Conservation (phyloP, 192 early-diverging fungal species). For the Umbelopsis ramanniana region DNA sequence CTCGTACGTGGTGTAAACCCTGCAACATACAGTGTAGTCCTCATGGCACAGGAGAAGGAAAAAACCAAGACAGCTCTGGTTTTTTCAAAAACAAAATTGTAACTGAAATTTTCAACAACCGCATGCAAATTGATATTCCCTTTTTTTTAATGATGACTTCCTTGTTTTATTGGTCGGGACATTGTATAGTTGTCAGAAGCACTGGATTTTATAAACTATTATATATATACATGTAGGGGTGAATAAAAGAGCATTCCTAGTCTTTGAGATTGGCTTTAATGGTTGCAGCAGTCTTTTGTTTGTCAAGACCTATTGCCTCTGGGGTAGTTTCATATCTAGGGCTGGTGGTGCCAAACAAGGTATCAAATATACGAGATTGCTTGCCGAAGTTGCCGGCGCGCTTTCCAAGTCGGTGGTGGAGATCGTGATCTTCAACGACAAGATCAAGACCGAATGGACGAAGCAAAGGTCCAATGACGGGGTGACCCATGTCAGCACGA, state of each 20-base stretch:
- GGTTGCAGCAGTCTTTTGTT: background rate
- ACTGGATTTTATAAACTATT: too few relatives aligned
- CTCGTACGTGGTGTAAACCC: conserved; percentile 80
- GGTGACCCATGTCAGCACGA: conserved; percentile 11
- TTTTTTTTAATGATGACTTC: too few relatives aligned
- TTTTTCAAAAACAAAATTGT: background rate
- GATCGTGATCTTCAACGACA: conserved; percentile 20
- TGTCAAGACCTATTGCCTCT: conserved; percentile 9
- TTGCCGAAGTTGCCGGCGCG: conserved; percentile 22
- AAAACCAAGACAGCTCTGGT: background rate
- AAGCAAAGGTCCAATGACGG: background rate
- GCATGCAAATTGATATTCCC: too few relatives aligned
- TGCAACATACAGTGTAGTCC: conserved; percentile 78
- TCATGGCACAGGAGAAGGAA: conserved; percentile 2
- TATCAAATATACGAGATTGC: conserved; percentile 25
- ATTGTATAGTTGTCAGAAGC: too few relatives aligned
- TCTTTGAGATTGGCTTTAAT: background rate
- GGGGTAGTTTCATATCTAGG: conserved; percentile 12
- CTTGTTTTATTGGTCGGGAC: too few relatives aligned
- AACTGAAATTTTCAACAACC: background rate
- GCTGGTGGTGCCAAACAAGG: background rate
- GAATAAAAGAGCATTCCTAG: too few relatives aligned
- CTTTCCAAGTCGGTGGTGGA: conserved; percentile 21
- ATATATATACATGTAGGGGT: too few relatives aligned
- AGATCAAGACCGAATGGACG: conserved; percentile 21